phyloP scores from a whole-genome alignment of 83 land plant species.

The Picea mariana region DNA sequence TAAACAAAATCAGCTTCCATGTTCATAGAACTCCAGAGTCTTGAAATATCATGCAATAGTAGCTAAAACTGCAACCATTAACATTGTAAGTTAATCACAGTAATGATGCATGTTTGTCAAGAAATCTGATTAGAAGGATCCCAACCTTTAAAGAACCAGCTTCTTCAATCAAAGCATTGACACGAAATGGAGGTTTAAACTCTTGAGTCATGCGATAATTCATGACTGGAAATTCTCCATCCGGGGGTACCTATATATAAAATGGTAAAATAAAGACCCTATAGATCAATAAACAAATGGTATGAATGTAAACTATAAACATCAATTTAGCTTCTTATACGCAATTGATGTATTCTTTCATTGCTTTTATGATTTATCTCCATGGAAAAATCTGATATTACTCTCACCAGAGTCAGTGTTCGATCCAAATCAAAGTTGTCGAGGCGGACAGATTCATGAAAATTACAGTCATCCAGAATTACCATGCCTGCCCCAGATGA shows the following conservation, averaged over 20 bases:
- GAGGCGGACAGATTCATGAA: conserved; percentile 92
- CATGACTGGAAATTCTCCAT: conserved; percentile 98
- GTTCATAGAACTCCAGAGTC: neutral
- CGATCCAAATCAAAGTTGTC: conserved; percentile 92
- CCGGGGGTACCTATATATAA: conserved; percentile 73
- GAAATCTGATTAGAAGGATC: neutral
- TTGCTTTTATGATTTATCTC: neutral
- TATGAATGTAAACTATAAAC: neutral
- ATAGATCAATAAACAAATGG: conserved; percentile 1
- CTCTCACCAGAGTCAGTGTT: conserved; percentile 78
- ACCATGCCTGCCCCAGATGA: conserved; percentile 86
- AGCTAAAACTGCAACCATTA: neutral
- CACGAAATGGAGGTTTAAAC: conserved; percentile 91
- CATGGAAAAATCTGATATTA: conserved; percentile 1
- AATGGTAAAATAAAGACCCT: neutral
- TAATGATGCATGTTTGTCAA: neutral
- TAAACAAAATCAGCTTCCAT: conserved; percentile 2
- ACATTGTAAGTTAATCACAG: neutral
- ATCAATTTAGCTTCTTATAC: neutral
- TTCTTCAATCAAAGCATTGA: conserved; percentile 87
- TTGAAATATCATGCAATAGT: neutral
- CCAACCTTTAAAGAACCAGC: conserved; percentile 84
- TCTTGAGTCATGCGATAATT: conserved; percentile 96
- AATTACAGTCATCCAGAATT: conserved; percentile 93
- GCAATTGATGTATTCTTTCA: neutral